These are phyloP conservation scores for Fusarium sp. DNA, from an alignment of 2,329 filamentous ascomycete genomes.

Conservation along the genomic window DNA sequence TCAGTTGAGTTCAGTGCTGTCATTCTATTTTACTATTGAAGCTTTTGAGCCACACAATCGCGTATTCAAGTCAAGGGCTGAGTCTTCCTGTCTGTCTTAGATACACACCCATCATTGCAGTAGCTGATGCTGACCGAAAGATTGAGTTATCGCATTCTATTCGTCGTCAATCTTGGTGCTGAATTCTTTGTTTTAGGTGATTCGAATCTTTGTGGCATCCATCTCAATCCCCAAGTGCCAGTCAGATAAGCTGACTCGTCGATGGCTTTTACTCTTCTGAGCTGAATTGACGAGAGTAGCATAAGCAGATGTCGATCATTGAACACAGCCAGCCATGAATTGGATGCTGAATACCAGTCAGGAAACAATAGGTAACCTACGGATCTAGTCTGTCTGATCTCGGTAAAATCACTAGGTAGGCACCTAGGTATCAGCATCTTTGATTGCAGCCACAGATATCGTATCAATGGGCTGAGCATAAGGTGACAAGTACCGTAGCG, in stretches of 20 bases:
- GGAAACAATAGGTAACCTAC: neutral
- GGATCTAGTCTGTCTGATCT: no score
- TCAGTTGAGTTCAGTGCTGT: constrained; percentile 18
- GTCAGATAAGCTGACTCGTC: constrained; percentile 43
- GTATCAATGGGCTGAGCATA: constrained; percentile 34
- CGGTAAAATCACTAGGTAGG: neutral
- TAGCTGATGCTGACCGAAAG: constrained; percentile 25
- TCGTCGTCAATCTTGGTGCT: neutral
- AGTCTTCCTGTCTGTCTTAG: neutral
- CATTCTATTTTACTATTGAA: neutral
- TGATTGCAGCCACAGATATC: constrained; percentile 15
- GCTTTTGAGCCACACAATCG: constrained; percentile 3
- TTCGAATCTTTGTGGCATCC: constrained; percentile 2
- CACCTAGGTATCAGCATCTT: neutral
- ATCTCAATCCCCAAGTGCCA: constrained; percentile 5
- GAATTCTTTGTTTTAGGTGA: neutral
- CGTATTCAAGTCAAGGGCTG: neutral
- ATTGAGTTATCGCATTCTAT: constrained; percentile 3
- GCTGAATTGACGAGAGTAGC: constrained; percentile 14
- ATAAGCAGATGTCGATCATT: constrained; percentile 6
- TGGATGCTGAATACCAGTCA: neutral
- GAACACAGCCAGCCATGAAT: constrained; percentile 2
- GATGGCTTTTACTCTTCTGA: constrained; percentile 28
- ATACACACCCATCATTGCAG: constrained; percentile 6
- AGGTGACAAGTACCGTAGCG: constrained; percentile 45